Evolutionary conservation across 2,329 filamentous ascomycete species (phyloP).

Genomic region (Metarhizium anisopliae): DNA sequence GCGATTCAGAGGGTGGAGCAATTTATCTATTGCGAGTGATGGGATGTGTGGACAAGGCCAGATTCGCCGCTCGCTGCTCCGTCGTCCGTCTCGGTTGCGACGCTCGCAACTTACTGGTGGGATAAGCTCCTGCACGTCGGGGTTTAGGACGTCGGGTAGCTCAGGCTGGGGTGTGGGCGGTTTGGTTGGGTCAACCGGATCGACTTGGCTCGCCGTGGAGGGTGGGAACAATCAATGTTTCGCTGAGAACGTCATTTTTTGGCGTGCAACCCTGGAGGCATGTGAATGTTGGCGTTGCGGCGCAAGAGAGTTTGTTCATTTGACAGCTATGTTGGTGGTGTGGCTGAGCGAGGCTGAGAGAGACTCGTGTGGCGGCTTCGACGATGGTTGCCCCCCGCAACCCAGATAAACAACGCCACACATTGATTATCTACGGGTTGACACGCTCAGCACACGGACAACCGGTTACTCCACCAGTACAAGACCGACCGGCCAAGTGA

Average conservation of each 20-base stretch:
- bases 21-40: neutral
- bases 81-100: neutral
- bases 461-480: neutral
- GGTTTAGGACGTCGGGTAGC: neutral
- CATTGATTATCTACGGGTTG: neutral
- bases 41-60: neutral
- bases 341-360: neutral
- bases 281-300: slow-evolving; percentile 4
- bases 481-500: neutral
- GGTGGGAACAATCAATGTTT: neutral
- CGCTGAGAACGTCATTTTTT: slow-evolving; percentile 1
- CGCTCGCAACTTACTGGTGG: neutral
- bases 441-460: neutral
- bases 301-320: neutral
- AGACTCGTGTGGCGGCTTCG: neutral
- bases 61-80: neutral
- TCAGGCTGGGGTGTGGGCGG: neutral
- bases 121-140: neutral
- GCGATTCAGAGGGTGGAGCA: neutral
- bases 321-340: neutral
- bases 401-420: slow-evolving; percentile 7
- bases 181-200: neutral
- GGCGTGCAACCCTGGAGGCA: neutral
- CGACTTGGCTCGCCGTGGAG: neutral
- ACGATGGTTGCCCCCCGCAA: slow-evolving; percentile 6